Conservation (phyloP, 116 monocot species). For the Cymodocea nodosa region DNA sequence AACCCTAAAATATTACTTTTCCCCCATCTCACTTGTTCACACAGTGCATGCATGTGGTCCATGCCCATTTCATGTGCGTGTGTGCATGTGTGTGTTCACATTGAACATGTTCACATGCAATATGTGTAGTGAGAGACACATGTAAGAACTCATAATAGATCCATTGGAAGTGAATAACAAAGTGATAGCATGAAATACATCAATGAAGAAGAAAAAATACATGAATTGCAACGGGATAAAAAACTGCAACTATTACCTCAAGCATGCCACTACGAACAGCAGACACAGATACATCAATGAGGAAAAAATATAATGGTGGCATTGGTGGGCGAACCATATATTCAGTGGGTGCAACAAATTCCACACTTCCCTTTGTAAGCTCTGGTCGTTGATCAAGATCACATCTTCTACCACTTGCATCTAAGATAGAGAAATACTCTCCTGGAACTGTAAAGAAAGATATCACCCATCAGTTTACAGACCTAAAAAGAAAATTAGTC, state of each 20-base stretch:
- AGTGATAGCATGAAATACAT: background rate
- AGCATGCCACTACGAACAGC: constrained; percentile 72
- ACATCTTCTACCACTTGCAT: constrained; percentile 75
- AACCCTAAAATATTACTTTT: too few species aligned
- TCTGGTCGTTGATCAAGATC: constrained; percentile 85
- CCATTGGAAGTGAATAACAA: background rate
- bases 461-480: background rate
- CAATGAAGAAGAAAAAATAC: background rate
- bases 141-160: background rate
- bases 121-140: background rate
- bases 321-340: constrained; percentile 99
- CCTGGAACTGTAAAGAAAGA: constrained; percentile 42
- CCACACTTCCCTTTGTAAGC: constrained; percentile 83
- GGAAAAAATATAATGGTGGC: constrained; percentile 93
- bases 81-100: too few species aligned
- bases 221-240: background rate
- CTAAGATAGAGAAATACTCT: constrained; percentile 76
- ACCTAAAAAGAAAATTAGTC: background rate
- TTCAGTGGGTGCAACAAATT: constrained; percentile 96
- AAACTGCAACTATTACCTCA: constrained; percentile 45
- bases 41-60: background rate
- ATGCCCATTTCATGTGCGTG: too few species aligned
- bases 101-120: too few species aligned
- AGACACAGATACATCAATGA: constrained; percentile 83
- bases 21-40: background rate